Evolutionary conservation across 2,329 filamentous ascomycete species (phyloP), one percentile per base, ranked within the genome.

Genomic region (Penicillium verrucosum): DNA sequence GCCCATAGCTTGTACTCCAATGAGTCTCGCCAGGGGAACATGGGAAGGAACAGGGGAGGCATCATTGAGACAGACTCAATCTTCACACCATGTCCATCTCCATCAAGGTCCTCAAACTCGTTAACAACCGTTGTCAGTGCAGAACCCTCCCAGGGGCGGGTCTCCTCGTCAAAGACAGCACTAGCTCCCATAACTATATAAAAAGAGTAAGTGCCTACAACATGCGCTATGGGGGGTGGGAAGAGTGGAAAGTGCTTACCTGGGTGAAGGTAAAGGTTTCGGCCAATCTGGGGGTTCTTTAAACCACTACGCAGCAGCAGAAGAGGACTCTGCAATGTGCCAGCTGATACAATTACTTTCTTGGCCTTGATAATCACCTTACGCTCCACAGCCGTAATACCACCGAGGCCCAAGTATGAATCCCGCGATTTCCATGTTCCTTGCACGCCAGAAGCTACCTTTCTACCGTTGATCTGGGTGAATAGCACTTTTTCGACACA

Each of bases 241-340:
- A 3, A 21, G 1, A 23, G n/a, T 18, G 21, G 27, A 71, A 6
- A 86, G 65, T 80, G 69, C 66, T 80, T 82, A 67, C 86, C 87
- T 1, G 92, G 93, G 68, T 97, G 93, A 0, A 96, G 73, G 66
- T 94, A 81, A 4, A 97, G 82, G 66, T 97, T 90, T 8, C 81
- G 83, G 27, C 93, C 93, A 60, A 97, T 88, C 55, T 96, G 87
- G 4, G 81, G 81, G 70, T 96, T 96, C 78, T 83, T 87, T 48
- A 97, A 73, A 1, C 91, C 91, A 58, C 91, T 96, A 48, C 88
- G 87, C 62, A 86, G 77, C 42, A 97, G 79, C 2, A 97, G 71
- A 1, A 93, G 71, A 0, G 93, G 92, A 43, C 85, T 92, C 68
- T 89, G 86, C 53, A 97, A 76, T 1, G 88, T 84, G 5, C 93